phyloP scores from a whole-genome alignment of 768 basidiomycete genomes.

The Leccinum ochraceum region DNA sequence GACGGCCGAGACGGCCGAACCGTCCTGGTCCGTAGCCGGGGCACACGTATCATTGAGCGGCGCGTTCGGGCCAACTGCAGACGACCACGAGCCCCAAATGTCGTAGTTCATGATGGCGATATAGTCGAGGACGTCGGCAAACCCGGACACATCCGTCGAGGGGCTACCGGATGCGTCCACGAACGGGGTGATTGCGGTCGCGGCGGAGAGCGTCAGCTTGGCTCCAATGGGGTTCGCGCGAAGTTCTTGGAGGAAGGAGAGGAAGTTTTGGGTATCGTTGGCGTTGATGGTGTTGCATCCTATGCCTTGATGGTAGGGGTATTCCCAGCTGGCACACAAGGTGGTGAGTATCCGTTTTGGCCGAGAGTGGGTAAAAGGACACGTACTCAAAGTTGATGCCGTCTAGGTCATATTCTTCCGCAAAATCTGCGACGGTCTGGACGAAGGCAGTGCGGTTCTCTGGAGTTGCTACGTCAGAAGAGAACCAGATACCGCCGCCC shows the following conservation, averaged over 20 bases:
- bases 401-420: conserved; percentile 49
- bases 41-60: conserved; percentile 80
- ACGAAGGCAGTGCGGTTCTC: conserved; percentile 63
- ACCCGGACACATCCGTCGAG: conserved; percentile 61
- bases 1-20: conserved; percentile 77
- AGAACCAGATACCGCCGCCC: conserved; percentile 65
- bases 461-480: conserved; percentile 55
- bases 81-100: conserved; percentile 39
- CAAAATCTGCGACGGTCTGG: conserved; percentile 51
- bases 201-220: conserved; percentile 65
- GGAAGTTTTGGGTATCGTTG: conserved; percentile 73
- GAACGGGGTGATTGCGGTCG: conserved; percentile 66
- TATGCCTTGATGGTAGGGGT: conserved; percentile 63
- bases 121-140: conserved; percentile 67
- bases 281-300: conserved; percentile 60
- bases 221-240: conserved; percentile 50
- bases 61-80: conserved; percentile 68
- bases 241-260: conserved; percentile 72
- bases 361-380: not conserved
- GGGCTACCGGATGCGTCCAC: conserved; percentile 49
- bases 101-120: conserved; percentile 68
- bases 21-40: conserved; percentile 52
- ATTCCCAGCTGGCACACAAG: conserved; percentile 71
- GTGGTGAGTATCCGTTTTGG: not conserved
- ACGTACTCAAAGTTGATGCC: conserved; percentile 42